Evolutionary conservation across 2,329 filamentous ascomycete genomes (phyloP), one percentile per base, ranked within the genome.

Genomic region (Thermoascus crustaceus): DNA sequence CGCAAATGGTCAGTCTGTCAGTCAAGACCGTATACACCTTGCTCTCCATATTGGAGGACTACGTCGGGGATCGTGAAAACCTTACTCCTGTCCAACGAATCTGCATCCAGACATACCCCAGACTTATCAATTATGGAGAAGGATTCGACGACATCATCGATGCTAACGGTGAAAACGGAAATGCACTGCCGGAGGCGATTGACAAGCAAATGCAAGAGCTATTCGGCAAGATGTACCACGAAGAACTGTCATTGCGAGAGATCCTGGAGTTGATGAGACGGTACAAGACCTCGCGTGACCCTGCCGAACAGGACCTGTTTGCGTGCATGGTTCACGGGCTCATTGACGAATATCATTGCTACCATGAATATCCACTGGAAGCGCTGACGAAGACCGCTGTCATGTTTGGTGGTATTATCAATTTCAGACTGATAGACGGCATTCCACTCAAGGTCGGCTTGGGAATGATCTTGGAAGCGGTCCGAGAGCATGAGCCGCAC

Each of bases 291-390:
- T 96, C 93, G 0, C 77, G 78, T 31, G 83, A 91, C 41, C 74
- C 85, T 2, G 68, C 81, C 10, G 86, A 95, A 41, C 91, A 96
- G 57, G 91, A 98, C 55, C 75, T 95, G 5, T 98, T 98, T 57
- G 85, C 89, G 9, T 95, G 89, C 65, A 98, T 98, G 87, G 94
- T 98, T 22, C 88, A 95, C 53, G 91, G 91, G 1, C 69, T 98
- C 3, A 95, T 98, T 50, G 91, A 98, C 50, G 91, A 98, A 65
- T 98, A 95, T 58, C 82, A 82, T 37, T 93, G 94, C 54, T 98
- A 95, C 57, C 78, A 83, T 25, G 88, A 93, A 53, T 98, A 98
- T 58, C 93, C 93, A 0, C 71, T 95, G n/a, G 89, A 95, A 54
- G 91, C 91, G 4, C 68, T 98, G 33, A 89, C 89, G 5, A 96